Evolutionary conservation across 2,329 filamentous ascomycete species (phyloP).

Genomic region (Acarospora socialis): DNA sequence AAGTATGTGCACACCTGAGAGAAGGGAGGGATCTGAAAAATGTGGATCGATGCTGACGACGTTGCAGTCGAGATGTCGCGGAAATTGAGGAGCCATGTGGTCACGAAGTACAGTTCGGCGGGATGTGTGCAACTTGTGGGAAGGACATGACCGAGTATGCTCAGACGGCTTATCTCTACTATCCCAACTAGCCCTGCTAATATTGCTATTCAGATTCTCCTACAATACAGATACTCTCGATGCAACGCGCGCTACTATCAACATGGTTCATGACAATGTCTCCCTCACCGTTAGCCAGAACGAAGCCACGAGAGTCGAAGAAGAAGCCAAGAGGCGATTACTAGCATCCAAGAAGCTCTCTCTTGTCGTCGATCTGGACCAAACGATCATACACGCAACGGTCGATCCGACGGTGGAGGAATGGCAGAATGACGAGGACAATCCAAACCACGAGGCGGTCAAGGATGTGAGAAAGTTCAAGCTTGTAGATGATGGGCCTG

Average conservation of each 20-base stretch:
- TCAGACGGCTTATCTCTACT: conserved; percentile 4
- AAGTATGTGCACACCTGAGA: conserved; percentile 21
- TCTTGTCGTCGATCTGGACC: conserved; percentile 90
- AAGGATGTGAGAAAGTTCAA: conserved; percentile 82
- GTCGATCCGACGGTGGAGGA: conserved; percentile 93
- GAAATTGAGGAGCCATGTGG: conserved; percentile 82
- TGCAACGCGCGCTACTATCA: conserved; percentile 76
- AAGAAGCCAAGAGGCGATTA: conserved; percentile 71
- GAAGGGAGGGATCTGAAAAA: not conserved
- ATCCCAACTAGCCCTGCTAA: conserved; percentile 1
- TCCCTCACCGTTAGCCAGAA: conserved; percentile 69
- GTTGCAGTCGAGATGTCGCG: conserved; percentile 41
- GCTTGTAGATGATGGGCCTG: conserved; percentile 68
- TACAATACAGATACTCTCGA: conserved; percentile 71
- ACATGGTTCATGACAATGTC: conserved; percentile 87
- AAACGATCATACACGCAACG: conserved; percentile 96
- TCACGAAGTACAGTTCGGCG: conserved; percentile 81
- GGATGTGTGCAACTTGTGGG: conserved; percentile 82
- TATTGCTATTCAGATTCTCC: conserved; percentile 8
- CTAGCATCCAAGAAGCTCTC: conserved; percentile 72
- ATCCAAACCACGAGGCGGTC: conserved; percentile 82
- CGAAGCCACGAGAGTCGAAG: conserved; percentile 69
- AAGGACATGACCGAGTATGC: conserved; percentile 81
- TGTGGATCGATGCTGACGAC: conserved; percentile 2
- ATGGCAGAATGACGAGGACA: conserved; percentile 78